Conservation (phyloP, 202 grass and related monocot species). For the Dendrocalamus latiflorus region DNA sequence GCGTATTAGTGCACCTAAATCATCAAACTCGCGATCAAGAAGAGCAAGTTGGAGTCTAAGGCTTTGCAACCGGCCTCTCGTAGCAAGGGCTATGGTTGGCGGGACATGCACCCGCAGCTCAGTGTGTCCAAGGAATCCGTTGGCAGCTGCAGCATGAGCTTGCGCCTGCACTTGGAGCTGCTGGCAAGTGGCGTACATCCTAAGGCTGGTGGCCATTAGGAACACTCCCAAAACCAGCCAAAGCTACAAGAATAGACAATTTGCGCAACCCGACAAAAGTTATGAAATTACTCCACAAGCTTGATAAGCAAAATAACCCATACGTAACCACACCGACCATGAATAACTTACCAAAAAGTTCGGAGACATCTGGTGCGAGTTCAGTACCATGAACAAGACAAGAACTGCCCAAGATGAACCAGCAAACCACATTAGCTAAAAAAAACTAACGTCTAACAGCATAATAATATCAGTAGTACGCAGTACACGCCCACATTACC, state of each 20-base stretch:
- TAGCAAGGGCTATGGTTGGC: conserved; percentile 61
- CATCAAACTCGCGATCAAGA: conserved; percentile 90
- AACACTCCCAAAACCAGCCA: conserved; percentile 89
- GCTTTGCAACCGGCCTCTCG: conserved; percentile 70
- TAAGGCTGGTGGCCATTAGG: conserved; percentile 78
- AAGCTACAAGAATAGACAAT: conserved; percentile 48
- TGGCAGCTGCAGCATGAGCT: conserved; percentile 62
- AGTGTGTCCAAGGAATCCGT: conserved; percentile 66
- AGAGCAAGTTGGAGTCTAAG: conserved; percentile 93
- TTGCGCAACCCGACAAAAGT: conserved; percentile 14
- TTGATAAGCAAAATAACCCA: neutral
- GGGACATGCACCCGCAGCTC: conserved; percentile 82
- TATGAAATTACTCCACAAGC: neutral
- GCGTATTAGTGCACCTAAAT: conserved; percentile 55
- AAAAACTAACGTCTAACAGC: neutral
- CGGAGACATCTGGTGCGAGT: conserved; percentile 89
- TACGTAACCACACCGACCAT: neutral
- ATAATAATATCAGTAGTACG: neutral
- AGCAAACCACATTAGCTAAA: conserved; percentile 6
- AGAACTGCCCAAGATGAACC: conserved; percentile 51
- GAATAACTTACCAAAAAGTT: conserved; percentile 69
- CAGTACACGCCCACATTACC: conserved; percentile 41
- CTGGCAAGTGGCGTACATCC: conserved; percentile 90
- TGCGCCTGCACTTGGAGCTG: conserved; percentile 79
- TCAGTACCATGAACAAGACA: conserved; percentile 85